A percentile compares a stretch with the other conserved stretches of the same genome.
phyloP scores from a whole-genome alignment of 345 rosid genomes.

The Eucalyptus sideroxylon region DNA sequence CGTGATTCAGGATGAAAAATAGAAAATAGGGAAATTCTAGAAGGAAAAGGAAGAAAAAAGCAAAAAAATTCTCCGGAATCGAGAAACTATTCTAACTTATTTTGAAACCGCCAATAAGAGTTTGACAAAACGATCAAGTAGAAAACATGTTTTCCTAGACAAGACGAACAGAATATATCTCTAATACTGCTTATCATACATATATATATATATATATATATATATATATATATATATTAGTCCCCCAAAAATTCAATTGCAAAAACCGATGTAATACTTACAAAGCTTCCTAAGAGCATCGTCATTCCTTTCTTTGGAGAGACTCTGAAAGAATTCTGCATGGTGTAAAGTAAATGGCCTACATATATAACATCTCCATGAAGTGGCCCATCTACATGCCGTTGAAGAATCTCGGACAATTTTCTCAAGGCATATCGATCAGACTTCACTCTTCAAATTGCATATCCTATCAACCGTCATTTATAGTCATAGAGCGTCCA shows the following conservation, averaged over 20 bases:
- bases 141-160: background rate
- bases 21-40: background rate
- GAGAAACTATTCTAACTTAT: background rate
- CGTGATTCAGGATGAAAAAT: background rate
- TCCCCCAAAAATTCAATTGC: background rate
- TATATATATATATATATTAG: no score
- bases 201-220: background rate
- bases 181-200: background rate
- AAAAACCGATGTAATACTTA: background rate
- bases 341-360: no score
- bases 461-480: background rate
- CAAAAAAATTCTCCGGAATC: background rate
- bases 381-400: background rate
- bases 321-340: no score
- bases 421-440: conserved; percentile 36
- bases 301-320: no score
- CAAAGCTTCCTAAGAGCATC: background rate
- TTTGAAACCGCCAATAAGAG: background rate
- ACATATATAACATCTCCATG: no score
- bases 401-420: conserved; percentile 20
- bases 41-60: background rate
- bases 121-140: background rate
- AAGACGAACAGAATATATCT: background rate
- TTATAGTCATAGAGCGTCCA: background rate
- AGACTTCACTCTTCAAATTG: background rate